Evolutionary conservation across 2,329 filamentous ascomycete genomes (phyloP).

Genomic region (Coleophoma cylindrospora): DNA sequence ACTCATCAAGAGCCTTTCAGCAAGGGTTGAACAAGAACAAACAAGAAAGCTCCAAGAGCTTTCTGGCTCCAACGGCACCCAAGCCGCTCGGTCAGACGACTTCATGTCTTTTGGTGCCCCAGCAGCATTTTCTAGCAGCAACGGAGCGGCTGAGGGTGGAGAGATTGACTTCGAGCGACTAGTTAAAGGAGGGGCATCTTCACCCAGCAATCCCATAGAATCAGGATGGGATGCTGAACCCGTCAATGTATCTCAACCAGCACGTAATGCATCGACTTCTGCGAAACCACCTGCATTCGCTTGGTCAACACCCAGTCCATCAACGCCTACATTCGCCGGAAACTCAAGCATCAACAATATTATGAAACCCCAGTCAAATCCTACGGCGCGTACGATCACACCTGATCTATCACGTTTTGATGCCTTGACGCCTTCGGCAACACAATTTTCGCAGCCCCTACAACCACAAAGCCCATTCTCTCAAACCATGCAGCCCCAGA

Average conservation of each 20-base stretch:
- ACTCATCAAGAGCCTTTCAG: slow-evolving; percentile 75
- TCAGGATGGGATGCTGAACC: slow-evolving; percentile 45
- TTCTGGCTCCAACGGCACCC: slow-evolving; percentile 49
- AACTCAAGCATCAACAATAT: slow-evolving; percentile 13
- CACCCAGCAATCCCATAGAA: slow-evolving; percentile 35
- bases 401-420: slow-evolving; percentile 53
- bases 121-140: slow-evolving; percentile 44
- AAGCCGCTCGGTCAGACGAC: slow-evolving; percentile 52
- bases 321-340: slow-evolving; percentile 22
- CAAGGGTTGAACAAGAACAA: slow-evolving; percentile 83
- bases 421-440: slow-evolving; percentile 50
- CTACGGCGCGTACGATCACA: slow-evolving; percentile 49
- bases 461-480: slow-evolving; percentile 38
- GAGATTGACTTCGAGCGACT: slow-evolving; percentile 82
- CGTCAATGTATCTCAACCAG: slow-evolving; percentile 29
- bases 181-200: slow-evolving; percentile 60
- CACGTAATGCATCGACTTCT: slow-evolving; percentile 27
- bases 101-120: slow-evolving; percentile 67
- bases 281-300: slow-evolving; percentile 47
- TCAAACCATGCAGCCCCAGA: slow-evolving; percentile 11
- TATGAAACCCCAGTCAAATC: slow-evolving; percentile 29
- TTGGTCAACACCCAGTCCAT: slow-evolving; percentile 56
- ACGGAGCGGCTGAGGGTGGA: slow-evolving; percentile 58
- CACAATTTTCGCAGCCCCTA: slow-evolving; percentile 56
- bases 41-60: slow-evolving; percentile 84